Evolutionary conservation across 306 rosid genomes (phyloP).

Genomic region (Oxytropis ochrocephala): DNA sequence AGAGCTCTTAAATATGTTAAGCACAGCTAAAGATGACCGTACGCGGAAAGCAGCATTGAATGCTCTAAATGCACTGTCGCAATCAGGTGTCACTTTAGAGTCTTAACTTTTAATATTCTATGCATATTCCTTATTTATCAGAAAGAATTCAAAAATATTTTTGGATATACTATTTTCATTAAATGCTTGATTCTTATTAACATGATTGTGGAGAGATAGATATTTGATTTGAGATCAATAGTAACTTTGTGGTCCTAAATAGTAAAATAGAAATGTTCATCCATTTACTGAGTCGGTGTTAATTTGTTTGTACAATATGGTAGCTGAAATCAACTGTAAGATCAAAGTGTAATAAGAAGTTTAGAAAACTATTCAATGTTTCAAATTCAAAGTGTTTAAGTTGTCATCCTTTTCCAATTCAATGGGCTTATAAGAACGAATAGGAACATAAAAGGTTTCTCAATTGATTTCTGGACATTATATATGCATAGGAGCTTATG

Average conservation of each 20-base stretch:
- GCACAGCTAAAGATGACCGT: constrained; percentile 75
- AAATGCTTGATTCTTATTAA: neutral
- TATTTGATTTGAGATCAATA: neutral
- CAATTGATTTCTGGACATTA: neutral
- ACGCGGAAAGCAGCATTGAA: constrained; percentile 83
- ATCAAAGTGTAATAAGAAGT: neutral
- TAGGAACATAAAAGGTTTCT: constrained; percentile 4
- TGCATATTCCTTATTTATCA: neutral
- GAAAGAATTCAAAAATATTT: neutral
- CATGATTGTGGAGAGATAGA: neutral
- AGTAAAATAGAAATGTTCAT: neutral
- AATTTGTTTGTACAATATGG: neutral
- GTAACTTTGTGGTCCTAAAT: neutral
- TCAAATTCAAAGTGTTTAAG: neutral
- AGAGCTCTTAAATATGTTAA: constrained; percentile 73
- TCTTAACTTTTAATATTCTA: neutral
- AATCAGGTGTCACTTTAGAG: constrained; percentile 48
- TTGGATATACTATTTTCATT: neutral
- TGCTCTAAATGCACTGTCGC: constrained; percentile 67
- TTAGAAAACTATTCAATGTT: constrained; percentile 3
- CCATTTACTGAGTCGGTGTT: neutral
- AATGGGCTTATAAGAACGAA: neutral
- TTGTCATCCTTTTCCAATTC: neutral
- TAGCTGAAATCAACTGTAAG: neutral
- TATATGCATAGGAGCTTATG: neutral